Evolutionary conservation across 139 green algal genomes (phyloP).

Genomic region (Nannochloris sp.): DNA sequence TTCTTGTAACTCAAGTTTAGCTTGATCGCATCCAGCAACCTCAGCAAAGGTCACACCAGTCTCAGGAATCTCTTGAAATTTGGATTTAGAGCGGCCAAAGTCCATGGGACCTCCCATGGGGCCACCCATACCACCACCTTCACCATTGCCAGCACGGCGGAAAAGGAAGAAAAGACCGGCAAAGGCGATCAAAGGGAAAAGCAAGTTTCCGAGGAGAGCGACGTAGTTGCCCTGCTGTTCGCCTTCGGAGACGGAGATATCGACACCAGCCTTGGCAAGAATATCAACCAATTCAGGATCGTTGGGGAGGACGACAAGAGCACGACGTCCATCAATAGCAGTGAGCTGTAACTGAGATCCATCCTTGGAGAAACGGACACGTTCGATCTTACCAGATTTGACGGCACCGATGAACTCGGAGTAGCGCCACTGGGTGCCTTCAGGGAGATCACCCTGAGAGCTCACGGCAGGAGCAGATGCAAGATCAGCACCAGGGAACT

Average conservation of each 20-base stretch:
- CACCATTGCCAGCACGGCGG: conserved; percentile 35
- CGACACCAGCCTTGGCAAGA: conserved; percentile 81
- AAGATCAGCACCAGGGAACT: conserved; percentile 21
- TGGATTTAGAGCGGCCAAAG: conserved; percentile 94
- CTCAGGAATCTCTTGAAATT: conserved; percentile 99
- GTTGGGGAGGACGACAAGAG: conserved; percentile 74
- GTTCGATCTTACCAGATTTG: conserved; percentile 85
- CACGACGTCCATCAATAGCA: conserved; percentile 60
- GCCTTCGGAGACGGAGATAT: conserved; percentile 87
- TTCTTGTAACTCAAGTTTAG: conserved; percentile 97
- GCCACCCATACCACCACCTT: conserved; percentile 42
- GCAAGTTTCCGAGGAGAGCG: conserved; percentile 93
- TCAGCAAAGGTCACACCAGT: conserved; percentile 96
- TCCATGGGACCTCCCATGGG: conserved; percentile 92
- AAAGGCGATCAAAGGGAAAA: conserved; percentile 98
- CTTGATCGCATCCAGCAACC: conserved; percentile 89
- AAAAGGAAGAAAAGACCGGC: conserved; percentile 99
- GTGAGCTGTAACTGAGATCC: conserved; percentile 74
- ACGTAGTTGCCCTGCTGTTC: conserved; percentile 89
- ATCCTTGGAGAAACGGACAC: conserved; percentile 97
- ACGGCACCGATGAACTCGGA: conserved; percentile 95
- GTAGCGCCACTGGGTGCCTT: conserved; percentile 97
- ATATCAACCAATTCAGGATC: conserved; percentile 90
- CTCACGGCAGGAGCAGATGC: conserved; percentile 31
- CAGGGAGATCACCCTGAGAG: conserved; percentile 64